A percentile compares a stretch with the other conserved stretches of the same genome.
Conservation (phyloP, 1,139 yeast species). For the Protomyces inouyei region DNA sequence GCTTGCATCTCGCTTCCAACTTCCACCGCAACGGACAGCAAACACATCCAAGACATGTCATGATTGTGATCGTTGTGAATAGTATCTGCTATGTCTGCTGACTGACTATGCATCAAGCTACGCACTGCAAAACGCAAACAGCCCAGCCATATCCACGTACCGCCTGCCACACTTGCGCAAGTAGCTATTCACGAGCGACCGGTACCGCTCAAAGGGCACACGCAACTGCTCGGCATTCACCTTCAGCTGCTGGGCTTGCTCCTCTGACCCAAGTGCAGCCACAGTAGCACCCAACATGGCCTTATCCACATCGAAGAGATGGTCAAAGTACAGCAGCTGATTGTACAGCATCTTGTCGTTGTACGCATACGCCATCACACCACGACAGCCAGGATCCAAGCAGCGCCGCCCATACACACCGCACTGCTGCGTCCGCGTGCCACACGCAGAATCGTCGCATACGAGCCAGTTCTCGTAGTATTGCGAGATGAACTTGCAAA, state of each 20-base stretch:
- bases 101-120: not conserved
- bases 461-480: conserved; percentile 82
- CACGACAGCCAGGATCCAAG: conserved; percentile 42
- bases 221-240: conserved; percentile 71
- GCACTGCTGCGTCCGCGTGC: conserved; percentile 72
- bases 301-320: conserved; percentile 77
- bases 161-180: conserved; percentile 82
- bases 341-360: conserved; percentile 77
- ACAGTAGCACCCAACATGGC: conserved; percentile 46
- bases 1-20: not conserved
- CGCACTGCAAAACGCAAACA: conserved; percentile 45
- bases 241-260: conserved; percentile 2
- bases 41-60: not conserved
- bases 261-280: not conserved
- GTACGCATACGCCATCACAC: conserved; percentile 71
- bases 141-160: conserved; percentile 78
- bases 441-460: conserved; percentile 85
- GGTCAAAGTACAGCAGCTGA: conserved; percentile 64
- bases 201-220: conserved; percentile 52
- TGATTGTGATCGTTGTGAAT: not conserved
- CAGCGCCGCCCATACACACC: conserved; percentile 88
- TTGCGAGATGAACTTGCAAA: conserved; percentile 63
- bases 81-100: not conserved
- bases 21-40: not conserved
- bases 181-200: conserved; percentile 67